Evolutionary conservation across 495 filamentous ascomycete species (phyloP).

Genomic region (Podospora comata): DNA sequence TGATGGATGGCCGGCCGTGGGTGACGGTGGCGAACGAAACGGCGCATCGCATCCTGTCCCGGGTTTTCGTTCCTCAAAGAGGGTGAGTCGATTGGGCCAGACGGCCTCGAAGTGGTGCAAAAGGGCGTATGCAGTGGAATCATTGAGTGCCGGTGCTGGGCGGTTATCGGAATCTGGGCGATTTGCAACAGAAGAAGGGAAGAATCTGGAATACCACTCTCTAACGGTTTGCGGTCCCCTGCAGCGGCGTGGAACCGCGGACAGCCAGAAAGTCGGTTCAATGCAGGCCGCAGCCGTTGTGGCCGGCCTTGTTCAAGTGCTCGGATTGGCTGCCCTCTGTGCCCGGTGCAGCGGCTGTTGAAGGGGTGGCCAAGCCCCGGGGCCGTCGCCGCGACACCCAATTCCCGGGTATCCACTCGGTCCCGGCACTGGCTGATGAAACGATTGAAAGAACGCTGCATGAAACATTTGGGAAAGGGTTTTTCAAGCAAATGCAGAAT

Average conservation of each 20-base stretch:
- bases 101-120: not conserved
- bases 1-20: not conserved
- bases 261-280: slow-evolving; percentile 1
- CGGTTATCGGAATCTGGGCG: not conserved
- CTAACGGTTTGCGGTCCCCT: slow-evolving; percentile 10
- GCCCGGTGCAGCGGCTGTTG: slow-evolving; percentile 7
- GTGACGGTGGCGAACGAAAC: not conserved
- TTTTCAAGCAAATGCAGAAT: not conserved
- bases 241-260: slow-evolving; percentile 15
- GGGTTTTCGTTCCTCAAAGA: not conserved
- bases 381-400: slow-evolving; percentile 15
- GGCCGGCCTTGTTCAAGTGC: slow-evolving; percentile 1
- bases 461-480: slow-evolving; percentile 6
- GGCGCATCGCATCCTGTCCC: not conserved
- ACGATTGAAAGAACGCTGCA: not conserved
- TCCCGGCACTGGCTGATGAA: not conserved
- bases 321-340: slow-evolving; percentile 11
- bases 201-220: not conserved
- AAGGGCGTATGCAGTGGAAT: not conserved
- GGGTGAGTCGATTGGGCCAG: not conserved
- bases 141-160: not conserved
- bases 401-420: not conserved
- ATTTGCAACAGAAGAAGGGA: not conserved
- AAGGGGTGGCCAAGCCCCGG: slow-evolving; percentile 15
- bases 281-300: slow-evolving; percentile 6